phyloP scores from a whole-genome alignment of 169 alveolate genomes.

The Cryptosporidium parvum region DNA sequence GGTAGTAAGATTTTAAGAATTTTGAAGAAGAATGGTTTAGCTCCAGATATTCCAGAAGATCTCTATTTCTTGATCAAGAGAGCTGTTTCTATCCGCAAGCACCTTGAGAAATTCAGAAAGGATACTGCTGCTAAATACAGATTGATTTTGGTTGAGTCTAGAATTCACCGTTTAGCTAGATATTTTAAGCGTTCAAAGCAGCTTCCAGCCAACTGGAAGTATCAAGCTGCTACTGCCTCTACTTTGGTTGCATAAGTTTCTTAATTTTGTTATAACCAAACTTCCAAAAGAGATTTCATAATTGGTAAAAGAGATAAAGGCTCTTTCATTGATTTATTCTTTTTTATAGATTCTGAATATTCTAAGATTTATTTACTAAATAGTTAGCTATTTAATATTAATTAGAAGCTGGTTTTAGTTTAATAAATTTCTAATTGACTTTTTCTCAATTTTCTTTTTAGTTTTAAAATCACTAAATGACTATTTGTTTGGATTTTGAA shows the following conservation, averaged over 20 bases:
- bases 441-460: background rate
- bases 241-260: conserved; percentile 85
- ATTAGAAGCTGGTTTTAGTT: background rate
- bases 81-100: conserved; percentile 99
- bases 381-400: background rate
- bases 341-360: conserved; percentile 10
- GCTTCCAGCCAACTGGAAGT: conserved; percentile 98
- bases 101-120: conserved; percentile 95
- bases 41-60: conserved; percentile 99
- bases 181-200: conserved; percentile 96
- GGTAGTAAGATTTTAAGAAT: conserved; percentile 97
- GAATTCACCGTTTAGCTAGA: conserved; percentile 98
- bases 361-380: background rate
- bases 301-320: conserved; percentile 5
- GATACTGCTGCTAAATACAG: conserved; percentile 98
- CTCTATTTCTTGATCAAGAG: conserved; percentile 97
- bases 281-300: background rate
- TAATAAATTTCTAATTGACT: background rate
- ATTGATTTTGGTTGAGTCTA: conserved; percentile 96
- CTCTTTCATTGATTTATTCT: conserved; percentile 1
- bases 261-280: background rate
- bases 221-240: conserved; percentile 90
- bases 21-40: conserved; percentile 95
- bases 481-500: too few species aligned
- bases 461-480: too few species aligned